Evolutionary conservation across 1,139 yeast genomes (phyloP).

Genomic region (Kluyveromyces sp.): DNA sequence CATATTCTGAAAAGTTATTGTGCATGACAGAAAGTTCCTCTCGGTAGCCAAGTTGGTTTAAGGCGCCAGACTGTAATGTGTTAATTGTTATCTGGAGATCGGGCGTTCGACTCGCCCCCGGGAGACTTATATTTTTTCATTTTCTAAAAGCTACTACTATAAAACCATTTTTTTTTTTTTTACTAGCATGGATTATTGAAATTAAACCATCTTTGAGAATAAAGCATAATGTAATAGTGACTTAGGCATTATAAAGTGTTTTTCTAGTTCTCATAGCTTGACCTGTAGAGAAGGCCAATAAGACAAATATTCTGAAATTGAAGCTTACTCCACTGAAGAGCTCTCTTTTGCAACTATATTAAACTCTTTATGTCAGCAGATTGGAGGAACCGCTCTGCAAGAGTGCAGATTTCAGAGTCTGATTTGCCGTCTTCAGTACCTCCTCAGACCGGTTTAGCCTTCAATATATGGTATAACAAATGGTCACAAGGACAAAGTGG

Average conservation of each 20-base stretch:
- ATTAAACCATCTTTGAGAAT: too few species aligned
- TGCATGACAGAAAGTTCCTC: conserved; percentile 6
- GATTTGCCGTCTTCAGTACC: conserved; percentile 58
- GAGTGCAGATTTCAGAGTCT: conserved; percentile 68
- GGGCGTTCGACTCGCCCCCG: conserved; percentile 28
- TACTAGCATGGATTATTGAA: too few species aligned
- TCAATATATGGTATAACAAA: conserved; percentile 81
- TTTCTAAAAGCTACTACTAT: not conserved
- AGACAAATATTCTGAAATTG: too few species aligned
- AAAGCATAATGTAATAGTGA: too few species aligned
- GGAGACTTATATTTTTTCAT: conserved; percentile 15
- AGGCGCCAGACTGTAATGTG: conserved; percentile 20
- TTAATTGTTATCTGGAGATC: conserved; percentile 20
- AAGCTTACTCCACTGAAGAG: too few species aligned
- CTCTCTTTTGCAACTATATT: not conserved
- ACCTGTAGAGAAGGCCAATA: too few species aligned
- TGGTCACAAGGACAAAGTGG: conserved; percentile 67
- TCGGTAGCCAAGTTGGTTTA: conserved; percentile 22
- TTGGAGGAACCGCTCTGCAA: conserved; percentile 41
- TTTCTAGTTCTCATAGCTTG: too few species aligned
- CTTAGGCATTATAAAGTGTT: too few species aligned
- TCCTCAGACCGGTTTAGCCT: conserved; percentile 71
- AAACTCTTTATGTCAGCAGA: conserved; percentile 4
- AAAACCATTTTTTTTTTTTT: too few species aligned
- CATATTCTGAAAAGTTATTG: not conserved